phyloP scores from a whole-genome alignment of 2,329 filamentous ascomycete genomes.

The Helminthosporium solani region DNA sequence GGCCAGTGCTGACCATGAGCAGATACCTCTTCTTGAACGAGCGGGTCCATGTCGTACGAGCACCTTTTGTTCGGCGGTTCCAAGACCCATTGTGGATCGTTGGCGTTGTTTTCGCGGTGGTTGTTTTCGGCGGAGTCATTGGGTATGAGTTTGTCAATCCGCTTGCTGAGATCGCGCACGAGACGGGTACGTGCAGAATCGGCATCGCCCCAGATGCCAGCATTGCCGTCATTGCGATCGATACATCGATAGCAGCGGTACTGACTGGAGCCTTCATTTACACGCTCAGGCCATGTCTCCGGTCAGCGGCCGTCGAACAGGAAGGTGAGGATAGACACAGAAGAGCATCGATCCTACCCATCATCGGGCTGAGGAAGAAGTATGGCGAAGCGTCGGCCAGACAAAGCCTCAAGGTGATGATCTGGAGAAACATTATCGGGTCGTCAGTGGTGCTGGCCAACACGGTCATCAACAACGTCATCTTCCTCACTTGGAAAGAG shows the following conservation, averaged over 20 bases:
- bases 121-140: constrained; percentile 24
- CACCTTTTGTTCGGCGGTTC: constrained; percentile 27
- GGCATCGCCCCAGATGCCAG: constrained; percentile 34
- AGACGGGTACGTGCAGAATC: constrained; percentile 37
- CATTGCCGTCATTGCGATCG: constrained; percentile 34
- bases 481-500: constrained; percentile 28
- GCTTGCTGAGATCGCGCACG: constrained; percentile 21
- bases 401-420: constrained; percentile 19
- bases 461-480: constrained; percentile 37
- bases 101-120: constrained; percentile 20
- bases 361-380: background rate
- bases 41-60: constrained; percentile 38
- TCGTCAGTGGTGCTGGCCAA: constrained; percentile 33
- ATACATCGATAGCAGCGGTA: constrained; percentile 35
- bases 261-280: constrained; percentile 40
- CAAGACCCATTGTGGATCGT: constrained; percentile 36
- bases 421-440: constrained; percentile 29
- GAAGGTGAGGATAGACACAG: background rate
- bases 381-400: constrained; percentile 3
- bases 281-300: constrained; percentile 31
- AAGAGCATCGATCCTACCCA: background rate
- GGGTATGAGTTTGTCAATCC: constrained; percentile 27
- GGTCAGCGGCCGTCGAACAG: background rate
- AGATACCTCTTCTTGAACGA: constrained; percentile 44
- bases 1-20: background rate